These are phyloP conservation scores for Phytophthora palmivora DNA, from an alignment of 352 stramenopile genomes.

Conservation along the genomic window DNA sequence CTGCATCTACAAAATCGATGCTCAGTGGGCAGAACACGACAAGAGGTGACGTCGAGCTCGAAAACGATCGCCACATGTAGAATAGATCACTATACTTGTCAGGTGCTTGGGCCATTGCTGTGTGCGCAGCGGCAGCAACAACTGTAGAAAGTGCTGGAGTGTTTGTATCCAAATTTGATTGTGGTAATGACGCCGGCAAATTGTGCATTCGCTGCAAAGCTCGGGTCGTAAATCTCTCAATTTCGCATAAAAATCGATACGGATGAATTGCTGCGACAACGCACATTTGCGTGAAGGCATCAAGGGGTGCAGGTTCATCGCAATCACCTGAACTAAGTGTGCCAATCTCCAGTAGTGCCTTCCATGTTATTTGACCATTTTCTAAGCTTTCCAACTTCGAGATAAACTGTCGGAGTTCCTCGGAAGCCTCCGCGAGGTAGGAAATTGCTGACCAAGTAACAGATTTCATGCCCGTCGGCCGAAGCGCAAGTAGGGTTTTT, in stretches of 20 bases:
- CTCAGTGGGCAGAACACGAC: constrained; percentile 37
- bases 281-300: constrained; percentile 38
- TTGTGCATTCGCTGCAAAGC: constrained; percentile 23
- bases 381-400: constrained; percentile 20
- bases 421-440: constrained; percentile 38
- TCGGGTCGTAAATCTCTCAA: constrained; percentile 38
- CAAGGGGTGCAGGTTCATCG: constrained; percentile 12
- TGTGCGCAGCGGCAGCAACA: constrained; percentile 23
- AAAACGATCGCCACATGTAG: constrained; percentile 51
- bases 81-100: constrained; percentile 22
- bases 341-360: constrained; percentile 21
- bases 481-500: constrained; percentile 35
- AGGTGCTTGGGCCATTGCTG: constrained; percentile 11
- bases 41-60: constrained; percentile 38
- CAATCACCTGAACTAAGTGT: constrained; percentile 15
- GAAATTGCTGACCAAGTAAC: constrained; percentile 38
- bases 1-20: constrained; percentile 45
- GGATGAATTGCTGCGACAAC: constrained; percentile 31
- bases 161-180: neutral
- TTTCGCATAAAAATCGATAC: constrained; percentile 34
- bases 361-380: constrained; percentile 25
- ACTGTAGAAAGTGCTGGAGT: constrained; percentile 20
- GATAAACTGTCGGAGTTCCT: constrained; percentile 39
- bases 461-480: constrained; percentile 22
- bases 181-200: neutral